A percentile compares a stretch with the other conserved stretches of the same genome.
These are phyloP conservation scores for Fusarium setosum DNA, from an alignment of 2,329 filamentous ascomycete species.

Conservation along the genomic window DNA sequence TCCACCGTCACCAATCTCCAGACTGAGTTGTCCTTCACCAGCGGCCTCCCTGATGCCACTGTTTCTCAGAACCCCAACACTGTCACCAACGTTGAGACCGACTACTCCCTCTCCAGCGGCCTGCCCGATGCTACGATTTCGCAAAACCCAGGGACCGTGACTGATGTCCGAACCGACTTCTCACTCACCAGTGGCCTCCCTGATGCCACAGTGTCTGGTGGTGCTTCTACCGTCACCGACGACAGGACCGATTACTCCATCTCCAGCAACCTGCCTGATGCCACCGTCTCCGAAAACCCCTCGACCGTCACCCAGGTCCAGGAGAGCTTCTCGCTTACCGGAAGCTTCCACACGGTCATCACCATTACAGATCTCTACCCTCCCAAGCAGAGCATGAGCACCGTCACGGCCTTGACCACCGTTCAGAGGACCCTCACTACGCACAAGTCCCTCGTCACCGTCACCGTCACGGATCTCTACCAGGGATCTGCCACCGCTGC, in stretches of 20 bases:
- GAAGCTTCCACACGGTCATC: constrained; percentile 39
- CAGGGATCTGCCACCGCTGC: constrained; percentile 25
- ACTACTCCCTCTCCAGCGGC: constrained; percentile 33
- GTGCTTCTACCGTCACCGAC: constrained; percentile 45
- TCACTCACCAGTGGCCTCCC: constrained; percentile 35
- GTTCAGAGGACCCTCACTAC: constrained; percentile 42
- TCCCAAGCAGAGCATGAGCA: constrained; percentile 28
- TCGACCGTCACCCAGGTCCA: constrained; percentile 44
- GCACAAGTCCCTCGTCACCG: constrained; percentile 32
- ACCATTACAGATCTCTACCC: constrained; percentile 47
- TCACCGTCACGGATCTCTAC: constrained; percentile 39
- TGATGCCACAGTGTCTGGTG: constrained; percentile 39
- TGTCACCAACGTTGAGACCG: constrained; percentile 39
- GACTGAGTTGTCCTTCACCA: constrained; percentile 43
- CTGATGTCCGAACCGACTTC: constrained; percentile 39
- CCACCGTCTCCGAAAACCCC: constrained; percentile 47
- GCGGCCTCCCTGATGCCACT: constrained; percentile 47
- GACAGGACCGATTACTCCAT: constrained; percentile 41
- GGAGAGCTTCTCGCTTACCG: constrained; percentile 31
- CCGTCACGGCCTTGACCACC: constrained; percentile 43
- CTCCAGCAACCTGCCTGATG: constrained; percentile 46
- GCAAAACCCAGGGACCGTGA: constrained; percentile 41
- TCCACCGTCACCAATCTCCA: constrained; percentile 47
- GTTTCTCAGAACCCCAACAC: constrained; percentile 47
- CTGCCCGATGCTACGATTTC: constrained; percentile 41